Evolutionary conservation across 768 basidiomycete genomes (phyloP).

Genomic region (Kwoniella sp.): DNA sequence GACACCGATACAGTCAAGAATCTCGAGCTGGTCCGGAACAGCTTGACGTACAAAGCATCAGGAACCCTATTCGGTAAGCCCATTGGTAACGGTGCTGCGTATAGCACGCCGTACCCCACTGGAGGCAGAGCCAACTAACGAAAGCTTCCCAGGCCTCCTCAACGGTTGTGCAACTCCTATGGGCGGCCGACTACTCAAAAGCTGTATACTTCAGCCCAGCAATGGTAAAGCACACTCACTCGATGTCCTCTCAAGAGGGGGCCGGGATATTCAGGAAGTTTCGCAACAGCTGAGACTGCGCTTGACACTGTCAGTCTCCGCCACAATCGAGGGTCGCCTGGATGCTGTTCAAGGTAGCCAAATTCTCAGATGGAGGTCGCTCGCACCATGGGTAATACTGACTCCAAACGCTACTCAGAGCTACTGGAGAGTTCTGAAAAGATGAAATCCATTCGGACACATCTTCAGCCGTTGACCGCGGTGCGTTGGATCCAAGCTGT

Average conservation of each 20-base stretch:
- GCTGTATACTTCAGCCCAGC: constrained; percentile 79
- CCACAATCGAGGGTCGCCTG: constrained; percentile 73
- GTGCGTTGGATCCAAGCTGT: constrained; percentile 14
- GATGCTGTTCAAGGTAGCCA: constrained; percentile 78
- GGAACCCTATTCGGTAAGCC: constrained; percentile 76
- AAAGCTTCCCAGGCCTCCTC: constrained; percentile 46
- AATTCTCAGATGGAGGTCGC: background rate
- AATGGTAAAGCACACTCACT: constrained; percentile 61
- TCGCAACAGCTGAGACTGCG: constrained; percentile 10
- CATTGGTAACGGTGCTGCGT: background rate
- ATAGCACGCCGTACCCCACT: no score
- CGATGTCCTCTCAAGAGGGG: no score
- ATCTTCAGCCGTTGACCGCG: background rate
- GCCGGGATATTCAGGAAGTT: no score
- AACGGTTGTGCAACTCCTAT: constrained; percentile 88
- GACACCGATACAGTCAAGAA: constrained; percentile 86
- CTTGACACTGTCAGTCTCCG: constrained; percentile 13
- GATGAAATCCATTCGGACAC: constrained; percentile 2
- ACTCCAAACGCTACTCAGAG: background rate
- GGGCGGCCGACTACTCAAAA: constrained; percentile 77
- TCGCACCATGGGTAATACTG: background rate
- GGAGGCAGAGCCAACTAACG: background rate
- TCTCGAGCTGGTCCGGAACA: constrained; percentile 83
- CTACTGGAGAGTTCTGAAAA: constrained; percentile 2
- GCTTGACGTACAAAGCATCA: constrained; percentile 62